These are phyloP conservation scores for Schizothecium vesticola DNA, from an alignment of 495 filamentous ascomycete species.

Conservation along the genomic window DNA sequence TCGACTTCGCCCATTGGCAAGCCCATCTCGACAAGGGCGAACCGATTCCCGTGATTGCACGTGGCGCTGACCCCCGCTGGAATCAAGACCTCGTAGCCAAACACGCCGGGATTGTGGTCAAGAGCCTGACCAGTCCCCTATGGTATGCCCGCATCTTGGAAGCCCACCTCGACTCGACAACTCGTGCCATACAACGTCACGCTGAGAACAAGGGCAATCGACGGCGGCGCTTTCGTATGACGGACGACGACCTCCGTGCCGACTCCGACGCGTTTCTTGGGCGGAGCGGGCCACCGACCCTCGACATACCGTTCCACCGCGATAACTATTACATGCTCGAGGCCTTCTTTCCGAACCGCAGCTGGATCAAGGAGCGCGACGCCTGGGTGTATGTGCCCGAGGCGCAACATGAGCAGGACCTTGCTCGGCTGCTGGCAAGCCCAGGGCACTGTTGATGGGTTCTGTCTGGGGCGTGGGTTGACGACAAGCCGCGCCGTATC, in stretches of 20 bases:
- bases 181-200: conserved; percentile 46
- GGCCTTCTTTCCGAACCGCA: conserved; percentile 44
- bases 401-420: conserved; percentile 40
- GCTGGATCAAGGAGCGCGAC: conserved; percentile 34
- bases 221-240: conserved; percentile 43
- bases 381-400: conserved; percentile 42
- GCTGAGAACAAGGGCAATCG: conserved; percentile 42
- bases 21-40: conserved; percentile 42
- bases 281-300: conserved; percentile 39
- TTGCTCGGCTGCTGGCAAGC: not conserved
- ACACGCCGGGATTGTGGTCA: conserved; percentile 37
- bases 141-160: conserved; percentile 48
- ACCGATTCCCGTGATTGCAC: conserved; percentile 45
- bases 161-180: conserved; percentile 45
- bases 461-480: not conserved
- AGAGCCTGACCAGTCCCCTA: conserved; percentile 38
- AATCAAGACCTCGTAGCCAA: conserved; percentile 37
- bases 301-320: conserved; percentile 47
- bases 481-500: not conserved
- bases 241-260: conserved; percentile 33
- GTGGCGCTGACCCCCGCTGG: conserved; percentile 42
- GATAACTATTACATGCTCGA: conserved; percentile 53
- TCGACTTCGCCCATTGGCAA: conserved; percentile 54
- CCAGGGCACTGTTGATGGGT: not conserved
- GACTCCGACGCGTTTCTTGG: conserved; percentile 46